These are phyloP conservation scores for Raphanus sativus DNA, from an alignment of 345 rosid genomes.

Conservation along the genomic window DNA sequence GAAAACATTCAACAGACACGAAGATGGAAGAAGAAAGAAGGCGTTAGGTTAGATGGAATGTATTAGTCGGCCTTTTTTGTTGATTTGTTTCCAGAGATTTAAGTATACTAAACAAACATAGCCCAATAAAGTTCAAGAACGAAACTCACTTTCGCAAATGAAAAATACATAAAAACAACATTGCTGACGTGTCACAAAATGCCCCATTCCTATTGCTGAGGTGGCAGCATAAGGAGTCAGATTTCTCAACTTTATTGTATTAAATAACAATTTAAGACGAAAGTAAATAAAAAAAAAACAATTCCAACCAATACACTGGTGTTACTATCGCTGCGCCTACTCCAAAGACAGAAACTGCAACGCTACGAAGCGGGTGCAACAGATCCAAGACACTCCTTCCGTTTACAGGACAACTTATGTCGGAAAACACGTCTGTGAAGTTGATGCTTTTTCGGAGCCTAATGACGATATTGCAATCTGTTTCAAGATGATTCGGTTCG, in stretches of 20 bases:
- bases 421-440: conserved; percentile 36
- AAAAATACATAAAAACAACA: not conserved
- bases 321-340: conserved; percentile 47
- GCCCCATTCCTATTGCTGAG: not conserved
- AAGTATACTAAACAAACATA: not conserved
- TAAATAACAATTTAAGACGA: too few species aligned
- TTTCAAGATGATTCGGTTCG: conserved; percentile 8
- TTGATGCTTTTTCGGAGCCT: not conserved
- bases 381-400: conserved; percentile 26
- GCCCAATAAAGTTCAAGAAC: not conserved
- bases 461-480: not conserved
- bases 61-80: not conserved
- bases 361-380: conserved; percentile 51
- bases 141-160: not conserved
- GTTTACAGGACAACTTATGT: conserved; percentile 37
- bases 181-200: not conserved
- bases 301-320: conserved; percentile 15
- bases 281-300: too few species aligned
- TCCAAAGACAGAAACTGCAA: conserved; percentile 38
- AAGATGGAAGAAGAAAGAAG: not conserved
- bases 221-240: too few species aligned
- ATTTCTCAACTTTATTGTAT: too few species aligned
- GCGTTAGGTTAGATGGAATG: not conserved
- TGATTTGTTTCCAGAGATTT: not conserved
- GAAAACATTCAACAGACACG: not conserved